Conservation (phyloP, 306 rosid species). For the Prinsepia uniflora region DNA sequence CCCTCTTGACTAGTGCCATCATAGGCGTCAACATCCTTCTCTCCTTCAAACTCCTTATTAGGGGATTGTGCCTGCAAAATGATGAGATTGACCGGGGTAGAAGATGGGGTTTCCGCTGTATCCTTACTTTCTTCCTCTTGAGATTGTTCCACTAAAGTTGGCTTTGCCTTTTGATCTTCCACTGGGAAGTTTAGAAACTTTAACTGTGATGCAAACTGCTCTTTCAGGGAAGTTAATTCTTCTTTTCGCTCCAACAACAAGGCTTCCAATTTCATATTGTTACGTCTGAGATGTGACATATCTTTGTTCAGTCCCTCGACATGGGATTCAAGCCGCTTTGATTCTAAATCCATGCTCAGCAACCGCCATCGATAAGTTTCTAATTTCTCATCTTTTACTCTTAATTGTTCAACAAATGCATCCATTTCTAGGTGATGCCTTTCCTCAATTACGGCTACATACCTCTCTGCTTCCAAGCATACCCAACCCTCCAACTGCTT, state of each 20-base stretch:
- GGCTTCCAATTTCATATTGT: constrained; percentile 61
- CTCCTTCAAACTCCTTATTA: constrained; percentile 32
- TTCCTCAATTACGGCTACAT: constrained; percentile 60
- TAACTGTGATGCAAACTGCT: constrained; percentile 53
- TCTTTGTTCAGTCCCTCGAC: constrained; percentile 63
- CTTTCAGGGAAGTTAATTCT: constrained; percentile 54
- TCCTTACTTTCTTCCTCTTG: constrained; percentile 25
- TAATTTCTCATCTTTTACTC: constrained; percentile 77
- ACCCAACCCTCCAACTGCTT: constrained; percentile 78
- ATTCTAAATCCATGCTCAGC: constrained; percentile 73
- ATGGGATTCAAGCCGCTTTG: constrained; percentile 72
- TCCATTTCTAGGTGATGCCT: constrained; percentile 85
- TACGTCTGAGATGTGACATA: constrained; percentile 65
- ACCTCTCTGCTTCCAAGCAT: constrained; percentile 76
- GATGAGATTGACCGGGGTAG: constrained; percentile 5
- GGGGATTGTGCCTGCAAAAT: constrained; percentile 31
- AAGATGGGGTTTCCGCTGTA: constrained; percentile 18
- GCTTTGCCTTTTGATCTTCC: constrained; percentile 45
- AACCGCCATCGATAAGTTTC: constrained; percentile 79
- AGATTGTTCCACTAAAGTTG: constrained; percentile 26
- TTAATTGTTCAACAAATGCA: constrained; percentile 88
- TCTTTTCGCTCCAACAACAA: constrained; percentile 55
- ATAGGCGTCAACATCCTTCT: constrained; percentile 22
- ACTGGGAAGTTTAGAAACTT: constrained; percentile 37
- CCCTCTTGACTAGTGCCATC: constrained; percentile 25